These are phyloP conservation scores for Drechslerella coelobrocha DNA, from an alignment of 2,329 filamentous ascomycete genomes.

Conservation along the genomic window DNA sequence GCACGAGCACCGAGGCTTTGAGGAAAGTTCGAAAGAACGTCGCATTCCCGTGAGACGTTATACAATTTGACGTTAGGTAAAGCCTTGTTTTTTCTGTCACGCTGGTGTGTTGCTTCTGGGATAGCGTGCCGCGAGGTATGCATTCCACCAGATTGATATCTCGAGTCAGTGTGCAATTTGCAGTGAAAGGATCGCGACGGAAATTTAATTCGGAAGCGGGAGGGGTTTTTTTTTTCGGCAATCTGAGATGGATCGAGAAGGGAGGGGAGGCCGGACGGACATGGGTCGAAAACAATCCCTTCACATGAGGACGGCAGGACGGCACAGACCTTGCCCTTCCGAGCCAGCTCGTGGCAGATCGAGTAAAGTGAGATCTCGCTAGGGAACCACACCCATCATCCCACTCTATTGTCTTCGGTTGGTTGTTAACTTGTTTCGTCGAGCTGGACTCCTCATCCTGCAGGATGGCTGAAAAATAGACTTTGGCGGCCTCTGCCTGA, in stretches of 20 bases:
- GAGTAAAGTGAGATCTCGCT: conserved; percentile 44
- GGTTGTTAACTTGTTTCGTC: too few relatives aligned
- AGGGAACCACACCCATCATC: conserved; percentile 3
- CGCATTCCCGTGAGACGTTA: conserved; percentile 44
- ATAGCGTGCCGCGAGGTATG: not conserved
- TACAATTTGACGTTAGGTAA: not conserved
- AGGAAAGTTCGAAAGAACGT: conserved; percentile 21
- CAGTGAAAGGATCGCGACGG: conserved; percentile 33
- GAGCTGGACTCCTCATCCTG: too few relatives aligned
- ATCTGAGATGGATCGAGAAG: conserved; percentile 43
- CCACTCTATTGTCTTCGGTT: conserved; percentile 10
- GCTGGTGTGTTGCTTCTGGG: not conserved
- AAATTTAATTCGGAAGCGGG: conserved; percentile 49
- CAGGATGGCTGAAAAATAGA: too few relatives aligned
- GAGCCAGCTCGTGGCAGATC: conserved; percentile 36
- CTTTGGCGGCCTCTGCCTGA: too few relatives aligned
- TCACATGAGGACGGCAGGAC: conserved; percentile 41
- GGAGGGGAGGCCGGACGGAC: not conserved
- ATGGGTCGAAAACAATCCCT: conserved; percentile 34
- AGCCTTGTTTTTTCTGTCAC: not conserved
- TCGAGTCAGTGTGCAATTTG: not conserved
- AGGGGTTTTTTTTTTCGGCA: conserved; percentile 49
- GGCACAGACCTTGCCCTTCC: conserved; percentile 45
- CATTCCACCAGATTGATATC: not conserved
- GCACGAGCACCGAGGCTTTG: not conserved